These are phyloP conservation scores for Lipomyces mesembrius DNA, from an alignment of 805 yeast species.

Conservation along the genomic window DNA sequence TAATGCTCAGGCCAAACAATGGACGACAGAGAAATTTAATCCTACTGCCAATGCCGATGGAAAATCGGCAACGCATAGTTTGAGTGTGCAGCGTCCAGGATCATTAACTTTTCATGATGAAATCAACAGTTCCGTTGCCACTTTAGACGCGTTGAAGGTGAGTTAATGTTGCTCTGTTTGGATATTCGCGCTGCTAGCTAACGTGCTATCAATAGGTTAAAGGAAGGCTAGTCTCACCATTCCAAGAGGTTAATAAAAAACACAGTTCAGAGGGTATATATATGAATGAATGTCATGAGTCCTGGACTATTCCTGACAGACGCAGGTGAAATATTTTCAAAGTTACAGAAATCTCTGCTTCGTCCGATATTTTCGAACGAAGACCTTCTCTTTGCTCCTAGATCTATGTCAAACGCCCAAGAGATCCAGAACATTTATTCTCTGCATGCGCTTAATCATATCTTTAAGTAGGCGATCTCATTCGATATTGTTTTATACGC, in stretches of 20 bases:
- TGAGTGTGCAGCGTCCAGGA: slow-evolving; percentile 16
- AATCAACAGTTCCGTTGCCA: neutral
- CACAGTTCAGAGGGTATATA: slow-evolving; percentile 39
- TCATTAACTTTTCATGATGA: slow-evolving; percentile 7
- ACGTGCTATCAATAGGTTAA: slow-evolving; percentile 21
- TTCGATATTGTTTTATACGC: neutral
- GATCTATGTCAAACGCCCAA: slow-evolving; percentile 54
- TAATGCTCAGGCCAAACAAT: slow-evolving; percentile 23
- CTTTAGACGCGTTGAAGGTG: slow-evolving; percentile 17
- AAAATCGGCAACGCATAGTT: slow-evolving; percentile 12
- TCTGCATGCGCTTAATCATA: slow-evolving; percentile 79
- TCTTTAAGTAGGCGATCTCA: slow-evolving; percentile 43
- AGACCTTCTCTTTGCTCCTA: slow-evolving; percentile 68
- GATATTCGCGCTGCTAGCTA: neutral
- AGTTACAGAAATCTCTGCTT: slow-evolving; percentile 58
- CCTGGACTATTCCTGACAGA: slow-evolving; percentile 44
- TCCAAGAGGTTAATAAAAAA: slow-evolving; percentile 34
- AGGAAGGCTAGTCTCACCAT: slow-evolving; percentile 36
- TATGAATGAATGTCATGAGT: slow-evolving; percentile 39
- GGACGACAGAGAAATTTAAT: slow-evolving; percentile 13
- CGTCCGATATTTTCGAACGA: slow-evolving; percentile 73
- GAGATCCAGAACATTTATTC: slow-evolving; percentile 66
- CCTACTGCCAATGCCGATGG: slow-evolving; percentile 16
- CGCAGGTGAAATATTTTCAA: slow-evolving; percentile 46
- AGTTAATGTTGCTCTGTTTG: neutral